Evolutionary conservation across 1,284 basidiomycete genomes (phyloP), one percentile per base, ranked within the genome.

Genomic region (Peniophora sp.): DNA sequence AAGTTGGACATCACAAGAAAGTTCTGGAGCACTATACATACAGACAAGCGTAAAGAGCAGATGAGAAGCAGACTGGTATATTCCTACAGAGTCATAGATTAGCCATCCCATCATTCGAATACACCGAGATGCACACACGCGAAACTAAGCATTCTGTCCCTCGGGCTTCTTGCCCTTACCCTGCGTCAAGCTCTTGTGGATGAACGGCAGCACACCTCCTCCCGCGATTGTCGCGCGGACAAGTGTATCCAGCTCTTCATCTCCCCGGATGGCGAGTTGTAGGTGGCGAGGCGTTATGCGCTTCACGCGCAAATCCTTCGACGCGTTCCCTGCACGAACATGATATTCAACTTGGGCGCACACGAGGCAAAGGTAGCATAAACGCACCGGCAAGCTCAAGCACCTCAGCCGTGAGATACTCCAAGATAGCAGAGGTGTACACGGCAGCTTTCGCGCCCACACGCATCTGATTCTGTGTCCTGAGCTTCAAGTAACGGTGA

Each of bases 251-350:
- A 95, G 81, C 63, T 92, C 95, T 65, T 97, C 94, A 67, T 98
- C 96, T 48, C 95, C 95, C 55, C 95, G 90, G 59, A 98, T 97
- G 32, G 95, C 92, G 24, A 94, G 79, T 67, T 95, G 92, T 59
- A 95, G 68, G 69, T 95, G 92, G 58, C 92, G 88, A 18, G 95
- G 95, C 0, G 92, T 97, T 67, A 98, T 97, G 67, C 96, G 91
- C 72, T 97, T 97, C 43, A 97, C 92, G 50, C 88, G 83, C 36
- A 97, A 78, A 72, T 98, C 95, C 66, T 97, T 97, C 10, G 94
- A 95, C 22, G 95, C 95, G 68, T 98, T 98, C 41, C 95, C 95
- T 92, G 12, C 11, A n/a, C 17, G 27, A 34, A 23, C 5, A 14
- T 2, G 6, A 35, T 32, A 47, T 24, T 5, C 14, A 39, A 2